Base-by-base conservation (phyloP, 495 filamentous ascomycete species). In the Penicillium paradoxum region DNA sequence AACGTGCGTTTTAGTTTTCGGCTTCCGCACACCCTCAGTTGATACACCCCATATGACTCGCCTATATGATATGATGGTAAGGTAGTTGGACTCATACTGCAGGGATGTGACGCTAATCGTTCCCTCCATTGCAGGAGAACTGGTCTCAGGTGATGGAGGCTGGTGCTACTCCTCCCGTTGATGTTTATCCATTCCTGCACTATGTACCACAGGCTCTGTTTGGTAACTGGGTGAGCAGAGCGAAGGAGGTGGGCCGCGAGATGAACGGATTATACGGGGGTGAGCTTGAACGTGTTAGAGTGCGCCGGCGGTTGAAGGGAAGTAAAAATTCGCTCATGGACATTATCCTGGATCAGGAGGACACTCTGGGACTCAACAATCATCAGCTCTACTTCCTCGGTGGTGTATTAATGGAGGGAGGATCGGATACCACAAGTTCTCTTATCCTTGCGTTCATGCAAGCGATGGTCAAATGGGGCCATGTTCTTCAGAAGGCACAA, bases 91-190 rank as follows among this genome's bases (percentile, higher is more conserved):
- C 1, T 4, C 2, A 15, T 17, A 2, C 34, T 17, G 14, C 8
- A 4, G n/a, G 8, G 8, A 7, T 17, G 8, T 7, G 8, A 14
- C n/a, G 13, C 34, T 37, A 15, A 37, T 17, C 14, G 8, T 17
- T 6, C 17, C n/a, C 8, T 37, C 5, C 9, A 8, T 15, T 1
- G n/a, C 6, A 37, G 48, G 36, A 41, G 7, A 41, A 41, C 3
- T 41, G 48, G 36, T 40, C 36, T 1, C 18, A 78, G 10, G 67
- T 72, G 10, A 25, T 29, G 48, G 75, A 77, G 45, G 29, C 65
- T 2, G 77, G 75, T 15, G 67, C 66, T 8, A 78, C 71, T 6
- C 77, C 77, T 0, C 76, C 77, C 0, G 70, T 79, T 0, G 75
- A 80, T 47, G 59, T 71, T n/a, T 73, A 70, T 49, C 69, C 75